phyloP scores from a whole-genome alignment of 2,329 filamentous ascomycete species.

The Allantophomopsis lycopodina region DNA sequence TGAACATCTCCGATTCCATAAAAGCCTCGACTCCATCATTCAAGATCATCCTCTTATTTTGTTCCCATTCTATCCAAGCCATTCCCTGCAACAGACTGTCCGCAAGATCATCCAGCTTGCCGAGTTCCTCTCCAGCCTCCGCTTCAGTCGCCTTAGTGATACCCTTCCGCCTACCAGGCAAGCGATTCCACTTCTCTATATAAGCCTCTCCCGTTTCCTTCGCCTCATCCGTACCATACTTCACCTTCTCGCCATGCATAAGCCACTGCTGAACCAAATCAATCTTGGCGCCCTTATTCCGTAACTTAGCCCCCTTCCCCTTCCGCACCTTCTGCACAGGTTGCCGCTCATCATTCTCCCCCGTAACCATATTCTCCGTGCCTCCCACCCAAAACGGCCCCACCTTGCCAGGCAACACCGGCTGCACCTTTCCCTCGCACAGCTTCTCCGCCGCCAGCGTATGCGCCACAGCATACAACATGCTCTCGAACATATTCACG shows the following conservation, averaged over 20 bases:
- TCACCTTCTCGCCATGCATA: constrained; percentile 13
- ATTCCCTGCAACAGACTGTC: constrained; percentile 69
- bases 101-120: constrained; percentile 71
- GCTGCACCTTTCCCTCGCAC: constrained; percentile 29
- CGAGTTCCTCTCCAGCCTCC: constrained; percentile 14
- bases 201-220: constrained; percentile 21
- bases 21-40: constrained; percentile 16
- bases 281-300: constrained; percentile 47
- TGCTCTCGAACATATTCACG: constrained; percentile 71
- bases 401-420: constrained; percentile 39
- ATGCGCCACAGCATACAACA: constrained; percentile 59
- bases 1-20: no score
- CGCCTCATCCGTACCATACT: constrained; percentile 18
- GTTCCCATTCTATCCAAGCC: constrained; percentile 65
- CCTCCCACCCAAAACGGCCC: constrained; percentile 38
- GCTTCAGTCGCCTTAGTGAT: constrained; percentile 10
- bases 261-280: constrained; percentile 44
- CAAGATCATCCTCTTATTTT: constrained; percentile 29
- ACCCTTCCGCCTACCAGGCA: constrained; percentile 9
- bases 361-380: constrained; percentile 9
- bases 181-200: constrained; percentile 17
- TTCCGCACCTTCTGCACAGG: constrained; percentile 16
- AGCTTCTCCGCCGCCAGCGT: constrained; percentile 32
- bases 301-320: constrained; percentile 25
- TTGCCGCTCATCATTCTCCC: constrained; percentile 9